These are phyloP conservation scores for Echites panduratus DNA, from an alignment of 257 asterid species.

Conservation along the genomic window DNA sequence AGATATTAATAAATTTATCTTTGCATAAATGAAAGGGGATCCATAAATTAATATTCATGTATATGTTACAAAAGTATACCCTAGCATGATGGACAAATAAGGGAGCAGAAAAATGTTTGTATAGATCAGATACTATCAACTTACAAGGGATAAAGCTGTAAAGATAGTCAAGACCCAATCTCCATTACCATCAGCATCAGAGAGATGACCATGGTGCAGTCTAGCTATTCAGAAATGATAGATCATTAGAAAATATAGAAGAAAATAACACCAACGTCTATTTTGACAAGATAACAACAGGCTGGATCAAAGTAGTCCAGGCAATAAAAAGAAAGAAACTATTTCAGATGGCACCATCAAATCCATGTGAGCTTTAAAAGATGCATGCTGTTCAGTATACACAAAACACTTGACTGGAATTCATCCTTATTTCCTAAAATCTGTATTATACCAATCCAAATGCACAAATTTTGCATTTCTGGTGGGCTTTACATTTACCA, in stretches of 20 bases:
- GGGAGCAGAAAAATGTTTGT: slow-evolving; percentile 11
- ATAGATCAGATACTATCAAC: slow-evolving; percentile 20
- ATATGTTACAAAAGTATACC: not conserved
- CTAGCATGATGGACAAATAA: not conserved
- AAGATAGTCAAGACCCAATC: slow-evolving; percentile 98
- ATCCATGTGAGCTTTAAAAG: not conserved
- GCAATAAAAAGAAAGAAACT: not conserved
- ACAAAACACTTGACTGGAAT: not conserved
- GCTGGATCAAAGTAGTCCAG: not conserved
- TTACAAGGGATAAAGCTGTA: slow-evolving; percentile 85
- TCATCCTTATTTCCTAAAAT: not conserved
- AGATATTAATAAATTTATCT: not conserved
- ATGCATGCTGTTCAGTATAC: not conserved
- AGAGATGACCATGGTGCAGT: slow-evolving; percentile 87
- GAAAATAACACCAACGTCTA: slow-evolving; percentile 6
- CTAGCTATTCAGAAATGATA: slow-evolving; percentile 45
- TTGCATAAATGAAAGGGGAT: not conserved
- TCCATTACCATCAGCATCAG: slow-evolving; percentile 94
- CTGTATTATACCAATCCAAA: not conserved
- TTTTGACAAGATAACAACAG: not conserved
- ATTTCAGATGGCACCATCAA: slow-evolving; percentile 1
- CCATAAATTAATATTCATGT: not conserved
- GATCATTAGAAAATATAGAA: slow-evolving; percentile 17
- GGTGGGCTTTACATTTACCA: not conserved
- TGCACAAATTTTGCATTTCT: not conserved